phyloP scores from a whole-genome alignment of 176 grass and related monocot genomes.

The Rhynchospora breviuscula region DNA sequence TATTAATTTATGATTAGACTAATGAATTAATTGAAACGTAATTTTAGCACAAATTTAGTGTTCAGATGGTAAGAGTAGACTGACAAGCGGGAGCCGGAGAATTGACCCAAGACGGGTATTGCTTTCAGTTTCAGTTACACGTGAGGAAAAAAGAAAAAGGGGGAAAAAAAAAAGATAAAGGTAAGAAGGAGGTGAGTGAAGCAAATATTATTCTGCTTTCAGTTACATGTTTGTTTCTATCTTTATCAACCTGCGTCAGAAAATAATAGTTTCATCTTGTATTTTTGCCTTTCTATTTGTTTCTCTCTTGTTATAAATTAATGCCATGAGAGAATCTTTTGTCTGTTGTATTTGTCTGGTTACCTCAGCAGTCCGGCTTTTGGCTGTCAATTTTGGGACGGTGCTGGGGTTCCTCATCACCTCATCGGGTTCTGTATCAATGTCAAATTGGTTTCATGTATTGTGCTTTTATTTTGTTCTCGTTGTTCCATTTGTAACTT shows the following conservation, averaged over 20 bases:
- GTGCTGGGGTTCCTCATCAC: neutral
- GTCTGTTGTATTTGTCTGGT: neutral
- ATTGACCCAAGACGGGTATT: neutral
- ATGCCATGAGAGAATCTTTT: neutral
- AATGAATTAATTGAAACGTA: neutral
- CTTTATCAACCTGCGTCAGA: constrained; percentile 13
- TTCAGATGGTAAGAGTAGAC: neutral
- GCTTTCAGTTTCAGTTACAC: constrained; percentile 7
- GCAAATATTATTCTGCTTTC: constrained; percentile 17
- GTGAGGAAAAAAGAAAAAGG: neutral
- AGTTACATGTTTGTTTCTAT: constrained; percentile 20
- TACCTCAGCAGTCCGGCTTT: neutral
- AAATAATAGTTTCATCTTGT: neutral
- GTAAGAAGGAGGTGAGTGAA: constrained; percentile 7
- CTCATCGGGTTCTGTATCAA: neutral
- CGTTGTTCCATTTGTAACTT: neutral
- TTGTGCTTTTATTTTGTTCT: neutral
- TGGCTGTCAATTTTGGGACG: neutral
- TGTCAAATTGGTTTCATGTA: constrained; percentile 7
- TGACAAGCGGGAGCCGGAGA: neutral
- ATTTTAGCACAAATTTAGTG: neutral
- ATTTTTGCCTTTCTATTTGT: neutral
- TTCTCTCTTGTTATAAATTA: constrained; percentile 1
- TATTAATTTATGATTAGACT: neutral
- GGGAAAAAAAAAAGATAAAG: neutral